Base-by-base conservation (phyloP, 805 yeast species). In the Lachancea lanzarotensis region DNA sequence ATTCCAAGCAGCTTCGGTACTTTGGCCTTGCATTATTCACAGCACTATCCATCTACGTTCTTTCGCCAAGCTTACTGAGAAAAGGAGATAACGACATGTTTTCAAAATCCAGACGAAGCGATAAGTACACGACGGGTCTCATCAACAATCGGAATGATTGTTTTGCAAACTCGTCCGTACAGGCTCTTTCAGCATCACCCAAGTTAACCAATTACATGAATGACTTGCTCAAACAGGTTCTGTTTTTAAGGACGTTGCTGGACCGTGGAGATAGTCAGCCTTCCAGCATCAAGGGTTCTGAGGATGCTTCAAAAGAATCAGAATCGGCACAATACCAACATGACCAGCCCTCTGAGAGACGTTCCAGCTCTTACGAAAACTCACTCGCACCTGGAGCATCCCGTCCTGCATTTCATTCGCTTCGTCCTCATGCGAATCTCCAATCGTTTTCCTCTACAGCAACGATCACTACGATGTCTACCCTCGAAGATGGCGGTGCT, bases 81-180 rank as follows among this genome's bases (percentile, higher is more conserved):
- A 42, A 42, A 31, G 40, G 48, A 35, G 43, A 42, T 42, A 45
- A 32, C 22, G 35, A 46, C 22, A 51, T 55, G 56, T 51, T 54
- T 45, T 46, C 53, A 10, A 45, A 46, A 15, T 50, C 53, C 40
- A 75, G 73, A 45, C 68, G 93, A 58, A 80, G 83, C 7, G 91
- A 84, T 52, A 81, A 76, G 52, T 70, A 78, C 56, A 83, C 95
- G 10, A 87, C 93, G 0, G 97, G 97, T 2, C 68, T 91, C 37
- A 73, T 81, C 52, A 93, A 91, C 62, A 71, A 81, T 51, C 76
- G 90, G 48, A 86, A 87, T 52, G 96, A 89, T 61, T 91, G 98
- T 63, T 91, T 87, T 68, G 96, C 96, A 49, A 91, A 93, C 58
- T 78, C 95, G 7, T 81, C 90, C 1, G 57, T 93, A 16, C 98